Conservation (phyloP, 225 moss, liverwort and hornwort genomes). For the Thuidium tamariscinum region DNA sequence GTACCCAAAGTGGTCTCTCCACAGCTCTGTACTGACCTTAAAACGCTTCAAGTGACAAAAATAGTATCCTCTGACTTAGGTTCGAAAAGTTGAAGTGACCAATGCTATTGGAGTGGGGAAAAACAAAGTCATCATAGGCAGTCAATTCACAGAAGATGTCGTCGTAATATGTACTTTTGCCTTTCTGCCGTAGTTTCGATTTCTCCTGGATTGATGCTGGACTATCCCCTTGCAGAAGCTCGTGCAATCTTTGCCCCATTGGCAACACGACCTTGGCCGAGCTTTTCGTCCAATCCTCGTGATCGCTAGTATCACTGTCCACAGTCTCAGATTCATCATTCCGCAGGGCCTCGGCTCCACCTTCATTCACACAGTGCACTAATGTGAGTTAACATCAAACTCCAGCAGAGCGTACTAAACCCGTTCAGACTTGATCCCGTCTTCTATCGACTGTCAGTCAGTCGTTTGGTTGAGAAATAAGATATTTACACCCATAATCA, state of each 20-base stretch:
- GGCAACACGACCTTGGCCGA: slow-evolving; percentile 21
- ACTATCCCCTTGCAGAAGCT: slow-evolving; percentile 22
- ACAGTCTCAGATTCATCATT: slow-evolving; percentile 19
- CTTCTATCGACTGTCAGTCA: background rate
- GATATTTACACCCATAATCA: background rate
- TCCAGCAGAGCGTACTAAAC: background rate
- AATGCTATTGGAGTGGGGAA: background rate
- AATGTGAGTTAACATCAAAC: background rate
- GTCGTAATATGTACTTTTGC: slow-evolving; percentile 4
- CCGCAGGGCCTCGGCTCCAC: background rate
- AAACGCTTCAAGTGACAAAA: background rate
- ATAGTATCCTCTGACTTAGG: background rate
- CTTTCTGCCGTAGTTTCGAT: background rate
- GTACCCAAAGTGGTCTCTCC: background rate
- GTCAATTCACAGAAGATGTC: background rate
- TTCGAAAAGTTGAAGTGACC: background rate
- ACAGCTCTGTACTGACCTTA: background rate
- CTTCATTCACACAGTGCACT: background rate
- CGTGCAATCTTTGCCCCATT: slow-evolving; percentile 23
- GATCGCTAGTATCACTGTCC: slow-evolving; percentile 21
- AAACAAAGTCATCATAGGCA: background rate
- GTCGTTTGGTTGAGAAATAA: background rate
- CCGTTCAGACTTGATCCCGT: background rate
- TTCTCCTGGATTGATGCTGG: slow-evolving; percentile 6
- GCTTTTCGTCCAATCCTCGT: slow-evolving; percentile 6